These are phyloP conservation scores for Ceratocystiopsis sp. DNA, from an alignment of 2,329 filamentous ascomycete species.

Conservation along the genomic window DNA sequence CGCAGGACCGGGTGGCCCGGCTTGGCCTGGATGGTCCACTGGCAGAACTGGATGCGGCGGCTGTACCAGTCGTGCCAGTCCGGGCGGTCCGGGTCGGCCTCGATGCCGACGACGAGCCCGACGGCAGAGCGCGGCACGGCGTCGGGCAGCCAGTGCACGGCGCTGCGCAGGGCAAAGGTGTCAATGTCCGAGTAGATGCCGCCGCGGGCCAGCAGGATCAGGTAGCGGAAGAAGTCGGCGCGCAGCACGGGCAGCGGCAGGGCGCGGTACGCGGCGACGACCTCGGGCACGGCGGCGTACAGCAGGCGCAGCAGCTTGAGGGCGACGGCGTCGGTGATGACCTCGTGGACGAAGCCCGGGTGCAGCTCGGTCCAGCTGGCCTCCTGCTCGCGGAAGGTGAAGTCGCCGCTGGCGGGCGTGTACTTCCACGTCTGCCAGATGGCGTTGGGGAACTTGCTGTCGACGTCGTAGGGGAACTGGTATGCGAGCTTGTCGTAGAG, in stretches of 20 bases:
- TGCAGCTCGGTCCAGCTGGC: conserved; percentile 79
- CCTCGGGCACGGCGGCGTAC: conserved; percentile 67
- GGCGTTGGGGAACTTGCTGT: conserved; percentile 83
- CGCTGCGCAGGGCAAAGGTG: conserved; percentile 68
- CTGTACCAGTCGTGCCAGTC: conserved; percentile 97
- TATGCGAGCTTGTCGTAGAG: conserved; percentile 72
- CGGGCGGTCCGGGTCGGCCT: conserved; percentile 81
- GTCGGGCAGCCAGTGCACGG: conserved; percentile 71
- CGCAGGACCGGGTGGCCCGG: conserved; percentile 83
- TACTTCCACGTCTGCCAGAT: conserved; percentile 99
- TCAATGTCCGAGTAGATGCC: conserved; percentile 82
- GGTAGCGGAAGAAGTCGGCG: conserved; percentile 64
- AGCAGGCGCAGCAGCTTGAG: conserved; percentile 67
- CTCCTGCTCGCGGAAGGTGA: conserved; percentile 68
- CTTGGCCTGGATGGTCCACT: conserved; percentile 97
- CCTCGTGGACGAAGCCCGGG: conserved; percentile 86
- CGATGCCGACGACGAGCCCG: conserved; percentile 83
- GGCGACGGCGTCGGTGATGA: conserved; percentile 83
- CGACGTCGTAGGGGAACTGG: conserved; percentile 83
- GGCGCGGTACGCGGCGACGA: conserved; percentile 58
- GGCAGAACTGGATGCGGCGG: conserved; percentile 90
- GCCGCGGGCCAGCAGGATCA: conserved; percentile 45
- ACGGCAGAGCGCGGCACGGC: conserved; percentile 60
- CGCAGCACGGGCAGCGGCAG: conserved; percentile 60
- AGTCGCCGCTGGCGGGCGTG: conserved; percentile 59